Percentiles rank a stretch among this genome's conserved stretches.
These are phyloP conservation scores for Mycena filopes DNA, from an alignment of 768 basidiomycete species.

Conservation along the genomic window DNA sequence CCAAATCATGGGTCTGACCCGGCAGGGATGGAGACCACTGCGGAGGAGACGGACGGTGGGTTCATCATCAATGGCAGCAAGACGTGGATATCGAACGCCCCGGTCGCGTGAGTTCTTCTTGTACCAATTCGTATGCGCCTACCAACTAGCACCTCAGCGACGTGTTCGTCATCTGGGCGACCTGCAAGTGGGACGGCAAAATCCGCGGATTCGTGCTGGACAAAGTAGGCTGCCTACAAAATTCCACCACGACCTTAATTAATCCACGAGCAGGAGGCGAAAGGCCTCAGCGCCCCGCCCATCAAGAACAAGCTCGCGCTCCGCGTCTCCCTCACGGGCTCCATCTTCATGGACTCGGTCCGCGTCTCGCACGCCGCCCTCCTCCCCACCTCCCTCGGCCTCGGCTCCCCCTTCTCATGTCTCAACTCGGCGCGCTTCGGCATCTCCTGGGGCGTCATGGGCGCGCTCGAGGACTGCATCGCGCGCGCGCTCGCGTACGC, in stretches of 20 bases:
- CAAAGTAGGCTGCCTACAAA: conserved; percentile 66
- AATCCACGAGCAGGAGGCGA: conserved; percentile 64
- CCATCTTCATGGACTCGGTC: conserved; percentile 94
- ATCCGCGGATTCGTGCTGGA: conserved; percentile 92
- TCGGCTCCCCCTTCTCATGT: conserved; percentile 91
- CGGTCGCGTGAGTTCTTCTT: conserved; percentile 75
- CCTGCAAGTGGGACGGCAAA: conserved; percentile 93
- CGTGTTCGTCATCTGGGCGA: conserved; percentile 93
- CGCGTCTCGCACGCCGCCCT: conserved; percentile 77
- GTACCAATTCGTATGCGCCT: conserved; percentile 14
- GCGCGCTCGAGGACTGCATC: conserved; percentile 93
- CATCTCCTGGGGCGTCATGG: conserved; percentile 97
- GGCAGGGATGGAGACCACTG: conserved; percentile 96
- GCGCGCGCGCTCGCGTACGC: conserved; percentile 82
- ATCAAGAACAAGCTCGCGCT: conserved; percentile 96
- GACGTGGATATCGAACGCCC: conserved; percentile 97
- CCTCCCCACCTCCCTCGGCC: conserved; percentile 80
- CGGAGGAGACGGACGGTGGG: conserved; percentile 85
- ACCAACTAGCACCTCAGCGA: conserved; percentile 60
- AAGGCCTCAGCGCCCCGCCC: conserved; percentile 84
- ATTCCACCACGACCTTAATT: neutral
- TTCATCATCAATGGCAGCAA: conserved; percentile 91
- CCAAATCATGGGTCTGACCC: conserved; percentile 98
- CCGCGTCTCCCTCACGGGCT: conserved; percentile 84
- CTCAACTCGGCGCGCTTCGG: conserved; percentile 90